Conservation (phyloP, 441 rosid genomes). For the Populus hybrid region DNA sequence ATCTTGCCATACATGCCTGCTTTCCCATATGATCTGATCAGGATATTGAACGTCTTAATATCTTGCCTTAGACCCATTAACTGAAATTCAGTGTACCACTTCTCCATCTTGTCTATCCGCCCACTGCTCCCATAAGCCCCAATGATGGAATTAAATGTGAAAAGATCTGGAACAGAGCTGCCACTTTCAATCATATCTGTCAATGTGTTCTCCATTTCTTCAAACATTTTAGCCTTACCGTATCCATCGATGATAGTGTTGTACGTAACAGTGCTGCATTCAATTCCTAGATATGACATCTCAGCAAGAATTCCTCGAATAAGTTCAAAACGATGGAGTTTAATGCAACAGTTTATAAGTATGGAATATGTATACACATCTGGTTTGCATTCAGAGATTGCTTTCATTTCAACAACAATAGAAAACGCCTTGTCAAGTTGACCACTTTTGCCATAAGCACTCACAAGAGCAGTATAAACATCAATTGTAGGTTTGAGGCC, state of each 20-base stretch:
- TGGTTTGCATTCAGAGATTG: constrained; percentile 60
- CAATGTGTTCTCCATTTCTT: constrained; percentile 61
- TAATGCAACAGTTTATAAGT: constrained; percentile 56
- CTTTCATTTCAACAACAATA: constrained; percentile 63
- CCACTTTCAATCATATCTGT: constrained; percentile 67
- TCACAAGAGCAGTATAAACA: constrained; percentile 72
- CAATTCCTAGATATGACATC: constrained; percentile 68
- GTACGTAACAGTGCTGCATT: constrained; percentile 55
- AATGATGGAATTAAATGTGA: constrained; percentile 65
- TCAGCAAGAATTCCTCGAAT: constrained; percentile 50
- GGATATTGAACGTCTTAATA: constrained; percentile 60
- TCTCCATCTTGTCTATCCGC: constrained; percentile 58
- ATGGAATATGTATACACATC: constrained; percentile 69
- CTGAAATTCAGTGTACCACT: constrained; percentile 69
- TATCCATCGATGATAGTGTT: constrained; percentile 70
- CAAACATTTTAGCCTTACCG: constrained; percentile 71
- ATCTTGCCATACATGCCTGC: constrained; percentile 59
- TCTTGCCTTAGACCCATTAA: constrained; percentile 69
- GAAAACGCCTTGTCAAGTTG: constrained; percentile 55
- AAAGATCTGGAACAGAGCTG: constrained; percentile 58
- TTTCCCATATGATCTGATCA: constrained; percentile 67
- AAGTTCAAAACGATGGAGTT: constrained; percentile 46
- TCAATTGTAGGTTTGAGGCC: constrained; percentile 69
- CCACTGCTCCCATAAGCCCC: constrained; percentile 68
- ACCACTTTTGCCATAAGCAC: constrained; percentile 63